Percentiles rank a stretch among this genome's conserved stretches.
Conservation (phyloP, 345 rosid genomes). For the Erucastrum elatum region DNA sequence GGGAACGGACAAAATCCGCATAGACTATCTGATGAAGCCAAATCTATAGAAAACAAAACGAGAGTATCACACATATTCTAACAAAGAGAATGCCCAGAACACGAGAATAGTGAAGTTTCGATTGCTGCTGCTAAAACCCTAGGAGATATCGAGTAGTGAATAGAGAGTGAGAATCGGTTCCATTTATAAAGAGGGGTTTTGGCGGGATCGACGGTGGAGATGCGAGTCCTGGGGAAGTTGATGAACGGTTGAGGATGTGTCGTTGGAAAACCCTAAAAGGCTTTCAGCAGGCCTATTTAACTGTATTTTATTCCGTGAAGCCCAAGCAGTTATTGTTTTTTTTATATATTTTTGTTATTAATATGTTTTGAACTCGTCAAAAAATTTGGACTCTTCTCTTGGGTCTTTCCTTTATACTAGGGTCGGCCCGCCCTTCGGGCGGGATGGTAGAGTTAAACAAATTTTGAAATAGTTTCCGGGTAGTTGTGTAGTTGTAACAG, state of each 20-base stretch:
- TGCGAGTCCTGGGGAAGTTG: background rate
- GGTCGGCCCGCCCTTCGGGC: too few relatives aligned
- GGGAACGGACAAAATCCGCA: slow-evolving; percentile 61
- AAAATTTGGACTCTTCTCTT: too few relatives aligned
- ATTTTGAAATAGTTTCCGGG: too few relatives aligned
- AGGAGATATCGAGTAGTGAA: background rate
- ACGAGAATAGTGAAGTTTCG: background rate
- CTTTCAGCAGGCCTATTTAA: background rate
- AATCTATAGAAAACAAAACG: background rate
- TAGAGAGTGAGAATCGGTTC: background rate
- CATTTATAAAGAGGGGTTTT: slow-evolving; percentile 7
- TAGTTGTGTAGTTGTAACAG: too few relatives aligned
- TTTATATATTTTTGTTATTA: too few relatives aligned
- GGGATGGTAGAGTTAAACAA: too few relatives aligned
- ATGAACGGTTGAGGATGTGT: background rate
- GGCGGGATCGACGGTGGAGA: slow-evolving; percentile 14
- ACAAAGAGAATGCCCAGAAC: background rate
- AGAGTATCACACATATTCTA: background rate
- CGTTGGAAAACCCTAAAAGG: slow-evolving; percentile 19
- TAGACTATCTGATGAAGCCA: slow-evolving; percentile 81
- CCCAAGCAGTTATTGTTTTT: too few relatives aligned
- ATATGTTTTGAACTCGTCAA: too few relatives aligned
- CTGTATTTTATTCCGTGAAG: background rate
- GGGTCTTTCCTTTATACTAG: too few relatives aligned
- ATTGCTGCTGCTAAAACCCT: slow-evolving; percentile 4